Conservation (phyloP, 106 monocot species). For the Vanilla planifolia region DNA sequence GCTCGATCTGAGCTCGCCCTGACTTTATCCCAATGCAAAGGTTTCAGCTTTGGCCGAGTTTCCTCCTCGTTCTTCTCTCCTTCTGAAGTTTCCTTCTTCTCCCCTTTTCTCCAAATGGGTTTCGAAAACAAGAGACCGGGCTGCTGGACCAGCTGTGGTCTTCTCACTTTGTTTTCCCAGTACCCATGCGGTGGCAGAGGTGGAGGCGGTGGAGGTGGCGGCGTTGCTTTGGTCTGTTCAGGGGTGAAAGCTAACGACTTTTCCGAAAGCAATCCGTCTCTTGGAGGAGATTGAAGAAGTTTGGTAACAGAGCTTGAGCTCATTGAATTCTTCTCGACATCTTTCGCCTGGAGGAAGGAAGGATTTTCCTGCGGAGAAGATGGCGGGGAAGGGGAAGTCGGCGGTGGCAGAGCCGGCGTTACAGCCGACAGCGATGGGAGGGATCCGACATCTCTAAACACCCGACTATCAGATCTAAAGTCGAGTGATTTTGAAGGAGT, state of each 20-base stretch:
- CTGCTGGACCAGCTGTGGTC: conserved; percentile 8
- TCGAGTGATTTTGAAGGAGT: no score
- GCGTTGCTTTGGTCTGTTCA: conserved; percentile 5
- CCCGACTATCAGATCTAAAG: conserved; percentile 11
- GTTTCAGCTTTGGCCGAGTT: conserved; percentile 47
- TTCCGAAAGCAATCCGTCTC: background rate
- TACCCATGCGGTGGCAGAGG: conserved; percentile 7
- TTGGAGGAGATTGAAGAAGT: conserved; percentile 5
- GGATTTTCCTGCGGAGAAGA: conserved; percentile 24
- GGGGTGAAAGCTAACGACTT: background rate
- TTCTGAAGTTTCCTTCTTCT: no score
- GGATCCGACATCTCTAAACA: background rate
- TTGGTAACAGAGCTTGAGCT: background rate
- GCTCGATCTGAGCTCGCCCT: conserved; percentile 66
- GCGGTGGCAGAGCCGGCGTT: conserved; percentile 27
- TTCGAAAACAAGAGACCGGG: background rate
- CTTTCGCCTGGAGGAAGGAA: conserved; percentile 10
- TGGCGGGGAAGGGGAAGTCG: conserved; percentile 30
- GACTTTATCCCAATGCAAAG: conserved; percentile 79
- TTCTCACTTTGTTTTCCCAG: conserved; percentile 6
- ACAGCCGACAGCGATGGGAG: conserved; percentile 11
- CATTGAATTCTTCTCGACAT: conserved; percentile 3
- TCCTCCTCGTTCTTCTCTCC: conserved; percentile 27
- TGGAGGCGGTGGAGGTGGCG: conserved; percentile 40
- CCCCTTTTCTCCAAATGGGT: background rate